phyloP scores from a whole-genome alignment of 2,329 filamentous ascomycete species.

The Sclerotinia sclerotiorum region DNA sequence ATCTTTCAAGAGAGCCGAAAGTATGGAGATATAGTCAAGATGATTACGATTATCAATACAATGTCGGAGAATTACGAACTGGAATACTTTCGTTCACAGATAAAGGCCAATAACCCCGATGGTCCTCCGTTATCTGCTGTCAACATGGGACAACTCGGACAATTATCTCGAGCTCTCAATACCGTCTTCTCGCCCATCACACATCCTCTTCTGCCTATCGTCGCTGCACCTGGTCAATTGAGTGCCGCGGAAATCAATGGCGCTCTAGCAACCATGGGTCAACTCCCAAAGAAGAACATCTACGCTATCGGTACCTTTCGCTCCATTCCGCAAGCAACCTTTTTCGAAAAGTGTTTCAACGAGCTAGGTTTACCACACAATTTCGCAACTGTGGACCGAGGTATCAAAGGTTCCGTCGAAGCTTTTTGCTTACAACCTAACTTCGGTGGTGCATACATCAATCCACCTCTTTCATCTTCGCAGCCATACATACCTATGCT shows the following conservation, averaged over 20 bases:
- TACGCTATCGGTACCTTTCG: slow-evolving; percentile 77
- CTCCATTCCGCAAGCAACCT: slow-evolving; percentile 71
- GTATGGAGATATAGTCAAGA: slow-evolving; percentile 85
- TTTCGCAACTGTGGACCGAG: slow-evolving; percentile 72
- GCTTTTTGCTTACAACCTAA: slow-evolving; percentile 68
- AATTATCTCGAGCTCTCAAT: slow-evolving; percentile 80
- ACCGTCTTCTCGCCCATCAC: slow-evolving; percentile 87
- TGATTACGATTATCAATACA: slow-evolving; percentile 80
- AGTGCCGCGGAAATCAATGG: slow-evolving; percentile 83
- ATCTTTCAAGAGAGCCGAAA: slow-evolving; percentile 70
- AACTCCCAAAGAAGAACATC: slow-evolving; percentile 75
- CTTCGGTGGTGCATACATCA: slow-evolving; percentile 81
- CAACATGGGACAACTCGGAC: slow-evolving; percentile 85
- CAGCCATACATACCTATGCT: slow-evolving; percentile 62
- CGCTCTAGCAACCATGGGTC: slow-evolving; percentile 74
- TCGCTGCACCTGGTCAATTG: slow-evolving; percentile 82
- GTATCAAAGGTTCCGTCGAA: slow-evolving; percentile 66
- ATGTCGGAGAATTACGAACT: slow-evolving; percentile 88
- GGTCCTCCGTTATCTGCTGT: slow-evolving; percentile 76
- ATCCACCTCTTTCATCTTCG: slow-evolving; percentile 63
- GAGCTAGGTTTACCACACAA: slow-evolving; percentile 83
- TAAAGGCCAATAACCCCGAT: slow-evolving; percentile 66
- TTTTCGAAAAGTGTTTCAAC: slow-evolving; percentile 83
- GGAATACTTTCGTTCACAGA: slow-evolving; percentile 80
- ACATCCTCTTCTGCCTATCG: slow-evolving; percentile 77